A percentile compares a stretch with the other conserved stretches of the same genome.
These are phyloP conservation scores for Didymella segeticola DNA, from an alignment of 2,329 filamentous ascomycete species.

Conservation along the genomic window DNA sequence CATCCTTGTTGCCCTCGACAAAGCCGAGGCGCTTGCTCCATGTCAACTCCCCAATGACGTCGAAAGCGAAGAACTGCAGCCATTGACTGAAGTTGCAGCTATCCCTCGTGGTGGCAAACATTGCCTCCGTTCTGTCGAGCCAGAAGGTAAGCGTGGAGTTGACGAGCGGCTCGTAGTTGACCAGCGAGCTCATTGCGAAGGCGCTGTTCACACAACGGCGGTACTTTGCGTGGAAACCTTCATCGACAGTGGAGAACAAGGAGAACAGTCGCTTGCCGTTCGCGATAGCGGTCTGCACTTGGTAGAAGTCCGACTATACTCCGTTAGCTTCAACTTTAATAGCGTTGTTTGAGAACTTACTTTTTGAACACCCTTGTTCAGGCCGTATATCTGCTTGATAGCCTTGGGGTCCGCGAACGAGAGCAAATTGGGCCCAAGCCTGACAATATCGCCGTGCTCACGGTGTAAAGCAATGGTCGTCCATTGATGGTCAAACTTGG, in stretches of 20 bases:
- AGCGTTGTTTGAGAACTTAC: slow-evolving; percentile 50
- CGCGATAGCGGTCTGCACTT: slow-evolving; percentile 75
- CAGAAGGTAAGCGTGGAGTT: slow-evolving; percentile 77
- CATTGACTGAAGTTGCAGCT: slow-evolving; percentile 72
- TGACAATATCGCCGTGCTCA: slow-evolving; percentile 75
- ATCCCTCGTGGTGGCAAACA: slow-evolving; percentile 51
- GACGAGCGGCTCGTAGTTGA: slow-evolving; percentile 82
- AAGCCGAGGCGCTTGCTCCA: slow-evolving; percentile 80
- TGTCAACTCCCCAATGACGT: slow-evolving; percentile 79
- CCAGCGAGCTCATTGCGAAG: slow-evolving; percentile 77
- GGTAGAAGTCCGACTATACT: slow-evolving; percentile 76
- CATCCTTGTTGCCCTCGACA: slow-evolving; percentile 74
- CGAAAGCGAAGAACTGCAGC: slow-evolving; percentile 83
- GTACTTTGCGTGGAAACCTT: slow-evolving; percentile 77
- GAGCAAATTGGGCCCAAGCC: slow-evolving; percentile 75
- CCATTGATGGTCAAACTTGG: slow-evolving; percentile 67
- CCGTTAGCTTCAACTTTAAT: slow-evolving; percentile 2
- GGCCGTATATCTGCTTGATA: slow-evolving; percentile 77
- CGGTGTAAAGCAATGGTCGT: slow-evolving; percentile 73
- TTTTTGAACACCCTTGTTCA: slow-evolving; percentile 83
- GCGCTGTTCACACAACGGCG: slow-evolving; percentile 77
- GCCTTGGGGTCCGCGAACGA: slow-evolving; percentile 77
- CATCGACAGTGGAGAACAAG: slow-evolving; percentile 78
- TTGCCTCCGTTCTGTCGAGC: slow-evolving; percentile 58
- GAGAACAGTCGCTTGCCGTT: slow-evolving; percentile 73